Conservation (phyloP, 1,284 basidiomycete species). For the Pulveroboletus sp. region DNA sequence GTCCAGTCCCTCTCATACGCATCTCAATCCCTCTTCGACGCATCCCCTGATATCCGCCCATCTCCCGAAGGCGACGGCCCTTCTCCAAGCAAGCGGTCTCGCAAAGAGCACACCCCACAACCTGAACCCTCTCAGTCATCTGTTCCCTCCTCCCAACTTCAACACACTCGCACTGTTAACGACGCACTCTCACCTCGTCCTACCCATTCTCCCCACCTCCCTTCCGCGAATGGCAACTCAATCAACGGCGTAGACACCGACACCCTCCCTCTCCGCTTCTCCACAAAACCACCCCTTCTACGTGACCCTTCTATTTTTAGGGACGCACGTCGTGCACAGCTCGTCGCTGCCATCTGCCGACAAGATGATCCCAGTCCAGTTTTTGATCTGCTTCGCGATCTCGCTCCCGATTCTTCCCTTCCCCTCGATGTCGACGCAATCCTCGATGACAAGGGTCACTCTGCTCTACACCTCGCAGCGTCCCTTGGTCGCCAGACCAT, state of each 20-base stretch:
- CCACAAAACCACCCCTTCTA: constrained; percentile 65
- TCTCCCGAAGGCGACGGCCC: constrained; percentile 54
- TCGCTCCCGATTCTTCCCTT: constrained; percentile 48
- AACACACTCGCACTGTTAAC: constrained; percentile 13
- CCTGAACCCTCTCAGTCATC: constrained; percentile 24
- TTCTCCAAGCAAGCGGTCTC: constrained; percentile 64
- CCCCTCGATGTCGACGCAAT: constrained; percentile 73
- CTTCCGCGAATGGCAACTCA: constrained; percentile 37
- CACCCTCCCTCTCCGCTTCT: constrained; percentile 55
- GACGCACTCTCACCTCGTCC: constrained; percentile 27
- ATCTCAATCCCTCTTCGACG: constrained; percentile 41
- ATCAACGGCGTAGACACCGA: constrained; percentile 40
- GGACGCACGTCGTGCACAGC: constrained; percentile 59
- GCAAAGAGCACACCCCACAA: constrained; percentile 52
- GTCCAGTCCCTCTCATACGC: constrained; percentile 19
- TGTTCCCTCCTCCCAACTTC: constrained; percentile 20
- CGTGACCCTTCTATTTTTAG: constrained; percentile 63
- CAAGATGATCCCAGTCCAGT: constrained; percentile 65
- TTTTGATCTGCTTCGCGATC: constrained; percentile 64
- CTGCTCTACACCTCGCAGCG: constrained; percentile 91
- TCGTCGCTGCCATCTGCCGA: constrained; percentile 65
- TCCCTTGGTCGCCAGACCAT: constrained; percentile 76
- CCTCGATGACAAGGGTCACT: constrained; percentile 94
- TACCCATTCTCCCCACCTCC: constrained; percentile 39
- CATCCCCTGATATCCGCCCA: constrained; percentile 48